Conservation (phyloP, 1,284 basidiomycete species). For the Ganoderma lingzhi region DNA sequence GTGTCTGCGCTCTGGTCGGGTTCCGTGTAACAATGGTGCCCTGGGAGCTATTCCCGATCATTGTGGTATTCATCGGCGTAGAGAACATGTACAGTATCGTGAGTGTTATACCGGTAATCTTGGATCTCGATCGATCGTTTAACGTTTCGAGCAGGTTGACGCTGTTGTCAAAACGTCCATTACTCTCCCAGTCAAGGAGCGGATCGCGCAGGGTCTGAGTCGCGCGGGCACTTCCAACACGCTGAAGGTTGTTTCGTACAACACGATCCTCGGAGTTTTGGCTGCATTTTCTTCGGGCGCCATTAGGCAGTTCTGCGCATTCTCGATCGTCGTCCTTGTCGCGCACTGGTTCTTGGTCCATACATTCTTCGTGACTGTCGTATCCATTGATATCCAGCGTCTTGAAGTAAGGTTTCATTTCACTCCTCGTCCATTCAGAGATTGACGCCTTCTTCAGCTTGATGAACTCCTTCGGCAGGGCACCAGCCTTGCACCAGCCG, state of each 20-base stretch:
- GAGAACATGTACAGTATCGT: conserved; percentile 98
- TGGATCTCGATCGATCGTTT: conserved; percentile 17
- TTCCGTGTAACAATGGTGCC: conserved; percentile 90
- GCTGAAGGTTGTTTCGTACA: conserved; percentile 90
- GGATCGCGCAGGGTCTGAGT: conserved; percentile 90
- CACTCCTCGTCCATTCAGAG: background rate
- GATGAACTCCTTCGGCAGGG: conserved; percentile 82
- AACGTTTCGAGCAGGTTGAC: conserved; percentile 64
- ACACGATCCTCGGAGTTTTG: conserved; percentile 82
- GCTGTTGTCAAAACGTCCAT: conserved; percentile 92
- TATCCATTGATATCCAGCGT: conserved; percentile 91
- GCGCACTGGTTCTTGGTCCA: conserved; percentile 97
- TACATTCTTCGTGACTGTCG: conserved; percentile 90
- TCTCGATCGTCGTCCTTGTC: conserved; percentile 93
- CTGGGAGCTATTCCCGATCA: conserved; percentile 91
- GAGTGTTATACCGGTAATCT: conserved; percentile 39
- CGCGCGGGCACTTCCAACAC: conserved; percentile 92
- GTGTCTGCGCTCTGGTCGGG: conserved; percentile 87
- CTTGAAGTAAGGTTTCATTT: conserved; percentile 66
- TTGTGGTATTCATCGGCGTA: conserved; percentile 94
- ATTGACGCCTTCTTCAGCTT: conserved; percentile 54
- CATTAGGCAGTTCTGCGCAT: conserved; percentile 93
- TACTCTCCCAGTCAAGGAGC: conserved; percentile 89
- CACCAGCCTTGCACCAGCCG: conserved; percentile 53
- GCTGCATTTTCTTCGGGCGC: conserved; percentile 83